phyloP scores from a whole-genome alignment of 2,329 filamentous ascomycete genomes.

The Aspergillus sp. region DNA sequence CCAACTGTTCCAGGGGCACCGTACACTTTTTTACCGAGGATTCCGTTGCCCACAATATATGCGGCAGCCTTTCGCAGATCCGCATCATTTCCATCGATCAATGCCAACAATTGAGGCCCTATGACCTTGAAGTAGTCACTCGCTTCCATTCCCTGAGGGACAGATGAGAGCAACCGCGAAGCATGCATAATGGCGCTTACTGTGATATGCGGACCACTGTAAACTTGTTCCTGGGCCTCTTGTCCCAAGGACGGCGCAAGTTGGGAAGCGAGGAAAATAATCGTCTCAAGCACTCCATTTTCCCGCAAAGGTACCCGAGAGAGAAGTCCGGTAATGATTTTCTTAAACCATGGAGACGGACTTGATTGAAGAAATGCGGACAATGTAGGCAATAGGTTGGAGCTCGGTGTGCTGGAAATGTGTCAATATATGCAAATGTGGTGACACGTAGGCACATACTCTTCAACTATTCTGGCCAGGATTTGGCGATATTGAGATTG shows the following conservation, averaged over 20 bases:
- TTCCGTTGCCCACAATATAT: slow-evolving; percentile 45
- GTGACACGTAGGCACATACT: slow-evolving; percentile 25
- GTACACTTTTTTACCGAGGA: slow-evolving; percentile 40
- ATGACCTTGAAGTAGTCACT: slow-evolving; percentile 39
- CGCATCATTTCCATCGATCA: slow-evolving; percentile 41
- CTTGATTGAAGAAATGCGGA: slow-evolving; percentile 40
- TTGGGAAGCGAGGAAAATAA: slow-evolving; percentile 44
- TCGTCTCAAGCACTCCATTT: slow-evolving; percentile 43
- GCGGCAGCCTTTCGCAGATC: slow-evolving; percentile 44
- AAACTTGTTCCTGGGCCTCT: slow-evolving; percentile 28
- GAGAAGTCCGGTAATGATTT: slow-evolving; percentile 35
- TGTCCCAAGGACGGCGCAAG: slow-evolving; percentile 41
- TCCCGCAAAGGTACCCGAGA: slow-evolving; percentile 40
- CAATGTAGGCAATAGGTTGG: slow-evolving; percentile 35
- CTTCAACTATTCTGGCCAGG: slow-evolving; percentile 33
- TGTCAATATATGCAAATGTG: slow-evolving; percentile 14
- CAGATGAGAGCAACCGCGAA: slow-evolving; percentile 42
- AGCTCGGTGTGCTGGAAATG: slow-evolving; percentile 34
- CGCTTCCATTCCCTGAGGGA: slow-evolving; percentile 39
- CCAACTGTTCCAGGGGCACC: slow-evolving; percentile 42
- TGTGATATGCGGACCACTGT: slow-evolving; percentile 41
- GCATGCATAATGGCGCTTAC: slow-evolving; percentile 47
- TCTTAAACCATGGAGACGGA: slow-evolving; percentile 40
- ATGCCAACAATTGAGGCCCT: slow-evolving; percentile 39
- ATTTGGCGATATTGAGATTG: slow-evolving; percentile 21